These are phyloP conservation scores for Chaetomium tenue DNA, from an alignment of 495 filamentous ascomycete species.

Conservation along the genomic window DNA sequence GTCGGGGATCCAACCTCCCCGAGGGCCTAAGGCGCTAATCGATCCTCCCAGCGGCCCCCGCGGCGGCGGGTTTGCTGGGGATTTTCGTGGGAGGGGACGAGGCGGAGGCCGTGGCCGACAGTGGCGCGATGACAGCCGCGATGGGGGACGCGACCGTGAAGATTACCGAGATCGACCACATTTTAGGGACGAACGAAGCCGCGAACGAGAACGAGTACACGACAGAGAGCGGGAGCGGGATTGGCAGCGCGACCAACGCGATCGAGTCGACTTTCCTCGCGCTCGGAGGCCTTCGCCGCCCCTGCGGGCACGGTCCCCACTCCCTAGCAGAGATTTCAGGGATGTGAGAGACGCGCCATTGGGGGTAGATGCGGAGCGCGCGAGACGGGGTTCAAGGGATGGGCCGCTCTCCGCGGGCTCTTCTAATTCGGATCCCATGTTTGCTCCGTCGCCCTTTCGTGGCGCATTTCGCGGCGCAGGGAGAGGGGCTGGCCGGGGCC, in stretches of 20 bases:
- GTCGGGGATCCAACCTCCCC: constrained; percentile 55
- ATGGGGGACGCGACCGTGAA: constrained; percentile 59
- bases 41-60: constrained; percentile 62
- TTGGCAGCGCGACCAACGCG: constrained; percentile 33
- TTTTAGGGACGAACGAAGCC: constrained; percentile 47
- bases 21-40: constrained; percentile 67
- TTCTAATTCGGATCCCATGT: constrained; percentile 62
- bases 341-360: constrained; percentile 42
- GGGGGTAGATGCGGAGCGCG: constrained; percentile 50
- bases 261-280: constrained; percentile 45
- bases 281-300: constrained; percentile 47
- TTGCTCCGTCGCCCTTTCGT: constrained; percentile 49
- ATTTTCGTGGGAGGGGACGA: constrained; percentile 44
- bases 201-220: constrained; percentile 39
- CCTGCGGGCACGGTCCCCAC: constrained; percentile 44
- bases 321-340: constrained; percentile 32
- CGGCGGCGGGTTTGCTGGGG: constrained; percentile 48
- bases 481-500: constrained; percentile 60
- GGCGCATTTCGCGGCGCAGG: constrained; percentile 52
- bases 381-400: constrained; percentile 54
- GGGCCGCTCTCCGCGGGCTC: constrained; percentile 67
- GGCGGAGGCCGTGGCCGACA: constrained; percentile 44
- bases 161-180: constrained; percentile 52
- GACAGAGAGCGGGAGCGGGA: constrained; percentile 29
- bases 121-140: constrained; percentile 60